Evolutionary conservation across 768 basidiomycete genomes (phyloP), one percentile per base, ranked within the genome.

Genomic region (Cubamyces sp.): DNA sequence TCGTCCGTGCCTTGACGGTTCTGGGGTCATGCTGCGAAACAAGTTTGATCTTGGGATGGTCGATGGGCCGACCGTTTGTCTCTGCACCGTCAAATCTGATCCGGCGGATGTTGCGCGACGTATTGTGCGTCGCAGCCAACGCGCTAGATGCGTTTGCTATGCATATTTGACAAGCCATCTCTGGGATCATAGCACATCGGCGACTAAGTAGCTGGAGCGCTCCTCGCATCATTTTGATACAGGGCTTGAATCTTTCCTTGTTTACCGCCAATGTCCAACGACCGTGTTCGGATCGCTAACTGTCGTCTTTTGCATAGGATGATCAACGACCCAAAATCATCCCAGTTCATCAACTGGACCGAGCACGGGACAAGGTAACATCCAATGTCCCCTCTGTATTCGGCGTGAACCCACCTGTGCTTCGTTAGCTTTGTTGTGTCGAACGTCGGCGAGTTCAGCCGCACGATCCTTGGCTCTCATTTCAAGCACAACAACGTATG

Each of bases 401-500:
- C 30, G 40, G 56, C 39, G 26, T 54, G 50, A 56, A 59, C 40
- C 42, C 53, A 43, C 57, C 65, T 45, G 40, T 64, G 57, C 40
- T 40, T n/a, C 46, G 26, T 15, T 43, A 83, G 89, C 49, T 93
- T 94, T 68, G 90, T 93, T 48, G 92, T 94, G 39, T 89, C 87
- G 45, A 92, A 92, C 62, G 90, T 91, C 50, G 88, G 89, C 73
- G 90, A 92, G 71, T 94, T 94, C 73, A 92, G 90, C 67, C 80
- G 90, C 62, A 90, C 85, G 69, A 92, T 93, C 67, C 80, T 94
- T 30, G 91, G 91, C 3, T 86, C 87, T 2, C 92, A 94, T 71
- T 94, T 94, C 76, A 94, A 93, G 74, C 92, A 94, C 76, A 93
- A 92, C 74, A 93, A 93, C 72, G 91, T 91, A 63, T 59, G 89